Evolutionary conservation across 1,139 yeast genomes (phyloP), one percentile per base, ranked within the genome.

Genomic region (Debaryomyces sp.): DNA sequence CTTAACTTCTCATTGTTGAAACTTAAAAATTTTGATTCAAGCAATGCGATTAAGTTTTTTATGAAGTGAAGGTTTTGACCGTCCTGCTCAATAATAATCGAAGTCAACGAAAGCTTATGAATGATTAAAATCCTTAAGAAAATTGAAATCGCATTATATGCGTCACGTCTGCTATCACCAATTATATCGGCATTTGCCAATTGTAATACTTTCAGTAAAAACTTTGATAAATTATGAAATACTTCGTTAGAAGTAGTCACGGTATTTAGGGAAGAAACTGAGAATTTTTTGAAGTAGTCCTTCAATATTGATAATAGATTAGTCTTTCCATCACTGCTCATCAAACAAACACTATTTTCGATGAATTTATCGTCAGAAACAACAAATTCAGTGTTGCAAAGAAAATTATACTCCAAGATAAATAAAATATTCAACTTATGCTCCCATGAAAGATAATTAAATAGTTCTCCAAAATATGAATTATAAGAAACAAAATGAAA

Each of bases 81-180:
- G 54, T 60, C 77, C 51, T 54, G 68, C 50, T 52, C 67, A 41
- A 64, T 61, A 41, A 68, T 70, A 52, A 63, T 54, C 48, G 69
- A 59, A 3, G 73, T 67, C 27, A 79, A 57, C 1, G 72, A 63
- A 5, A 68, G 62, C 58, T 80, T 81, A 60, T 85, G 89, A 48
- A 86, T 81, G 53, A 85, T 78, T 29, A 85, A 65, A 9, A 86
- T 80, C 54, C 86, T 73, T 48, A 84, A 71, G 52, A 82, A 73
- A 29, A 84, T 69, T 3, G 78, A 67, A 6, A 73, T 62, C 1
- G 66, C 47, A 43, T 59, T 54, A 32, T 61, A 53, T 6, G 66
- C 47, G 23, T 57, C 48, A 1, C 49, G 46, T 1, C 50, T 49
- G 21, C 41, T 41, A 13, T 48, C 48, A 13, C 49, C 51, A 27